These are phyloP conservation scores for Fusarium proliferatum DNA, from an alignment of 2,329 filamentous ascomycete species.

Conservation along the genomic window DNA sequence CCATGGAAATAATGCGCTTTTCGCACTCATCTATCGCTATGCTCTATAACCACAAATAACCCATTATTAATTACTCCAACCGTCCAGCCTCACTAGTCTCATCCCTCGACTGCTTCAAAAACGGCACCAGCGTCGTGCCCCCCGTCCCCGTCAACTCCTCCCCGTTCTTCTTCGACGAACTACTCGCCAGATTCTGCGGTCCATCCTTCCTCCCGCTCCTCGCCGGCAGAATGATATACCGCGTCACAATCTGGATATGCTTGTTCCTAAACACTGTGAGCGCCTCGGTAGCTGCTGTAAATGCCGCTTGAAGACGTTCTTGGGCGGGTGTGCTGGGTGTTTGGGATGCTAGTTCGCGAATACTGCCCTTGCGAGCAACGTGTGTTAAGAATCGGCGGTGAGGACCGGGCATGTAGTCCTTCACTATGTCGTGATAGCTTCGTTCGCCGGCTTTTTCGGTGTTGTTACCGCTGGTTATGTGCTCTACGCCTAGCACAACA, in stretches of 20 bases:
- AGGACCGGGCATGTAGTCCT: constrained; percentile 88
- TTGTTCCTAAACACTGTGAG: constrained; percentile 82
- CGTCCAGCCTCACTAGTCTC: constrained; percentile 70
- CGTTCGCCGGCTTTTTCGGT: constrained; percentile 37
- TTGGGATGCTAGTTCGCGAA: constrained; percentile 73
- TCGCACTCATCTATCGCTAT: constrained; percentile 11
- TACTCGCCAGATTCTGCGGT: constrained; percentile 58
- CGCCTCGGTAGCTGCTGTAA: constrained; percentile 79
- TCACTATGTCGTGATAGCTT: constrained; percentile 74
- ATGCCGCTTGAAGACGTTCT: constrained; percentile 58
- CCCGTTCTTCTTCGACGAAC: constrained; percentile 51
- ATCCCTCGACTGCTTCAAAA: constrained; percentile 88
- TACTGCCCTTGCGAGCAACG: constrained; percentile 76
- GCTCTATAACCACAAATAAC: background rate
- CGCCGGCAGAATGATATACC: constrained; percentile 89
- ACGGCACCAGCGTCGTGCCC: constrained; percentile 87
- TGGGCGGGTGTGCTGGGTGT: constrained; percentile 64
- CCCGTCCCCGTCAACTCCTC: constrained; percentile 81
- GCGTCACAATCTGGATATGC: constrained; percentile 88
- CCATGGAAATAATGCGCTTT: background rate
- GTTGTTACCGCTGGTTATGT: constrained; percentile 60
- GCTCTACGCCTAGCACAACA: constrained; percentile 84
- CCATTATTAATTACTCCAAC: constrained; percentile 31
- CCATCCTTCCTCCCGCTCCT: constrained; percentile 49
- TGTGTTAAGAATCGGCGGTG: constrained; percentile 83